A percentile compares a stretch with the other conserved stretches of the same genome.
Evolutionary conservation across 2,329 filamentous ascomycete species (phyloP).

Genomic region (Monilinia aucupariae): DNA sequence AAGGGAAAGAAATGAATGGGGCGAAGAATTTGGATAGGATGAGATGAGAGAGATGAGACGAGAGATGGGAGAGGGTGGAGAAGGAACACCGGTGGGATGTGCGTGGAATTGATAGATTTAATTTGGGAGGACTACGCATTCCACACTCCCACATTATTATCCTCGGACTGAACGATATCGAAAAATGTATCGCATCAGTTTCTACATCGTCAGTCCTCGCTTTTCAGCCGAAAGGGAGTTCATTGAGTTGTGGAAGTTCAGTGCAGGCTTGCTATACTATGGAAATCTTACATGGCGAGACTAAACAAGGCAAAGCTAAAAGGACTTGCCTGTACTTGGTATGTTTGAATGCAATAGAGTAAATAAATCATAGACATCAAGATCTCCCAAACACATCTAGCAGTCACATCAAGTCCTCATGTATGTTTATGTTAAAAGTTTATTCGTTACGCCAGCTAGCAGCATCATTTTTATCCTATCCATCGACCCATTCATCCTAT

Average conservation of each 20-base stretch:
- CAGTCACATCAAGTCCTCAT: neutral
- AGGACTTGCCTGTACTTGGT: no score
- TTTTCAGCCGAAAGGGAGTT: neutral
- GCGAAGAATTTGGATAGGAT: neutral
- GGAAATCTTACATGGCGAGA: conserved; percentile 10
- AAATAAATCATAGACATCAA: neutral
- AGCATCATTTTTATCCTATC: conserved; percentile 18
- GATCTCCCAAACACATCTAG: neutral
- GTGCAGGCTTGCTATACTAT: neutral
- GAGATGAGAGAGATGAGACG: neutral
- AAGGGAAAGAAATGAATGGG: conserved; percentile 59
- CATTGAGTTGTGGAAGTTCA: neutral
- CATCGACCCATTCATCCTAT: conserved; percentile 8
- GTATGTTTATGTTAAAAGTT: neutral
- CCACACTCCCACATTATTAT: neutral
- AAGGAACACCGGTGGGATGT: no score
- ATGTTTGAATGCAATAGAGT: neutral
- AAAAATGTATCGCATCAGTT: neutral
- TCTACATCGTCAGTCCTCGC: neutral
- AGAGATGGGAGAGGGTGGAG: neutral
- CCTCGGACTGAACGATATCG: no score
- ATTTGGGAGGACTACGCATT: no score
- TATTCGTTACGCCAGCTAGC: conserved; percentile 19
- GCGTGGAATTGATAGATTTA: no score
- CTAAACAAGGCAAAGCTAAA: neutral